Evolutionary conservation across 2,329 filamentous ascomycete genomes (phyloP).

Genomic region (Elsinoe ampelina): DNA sequence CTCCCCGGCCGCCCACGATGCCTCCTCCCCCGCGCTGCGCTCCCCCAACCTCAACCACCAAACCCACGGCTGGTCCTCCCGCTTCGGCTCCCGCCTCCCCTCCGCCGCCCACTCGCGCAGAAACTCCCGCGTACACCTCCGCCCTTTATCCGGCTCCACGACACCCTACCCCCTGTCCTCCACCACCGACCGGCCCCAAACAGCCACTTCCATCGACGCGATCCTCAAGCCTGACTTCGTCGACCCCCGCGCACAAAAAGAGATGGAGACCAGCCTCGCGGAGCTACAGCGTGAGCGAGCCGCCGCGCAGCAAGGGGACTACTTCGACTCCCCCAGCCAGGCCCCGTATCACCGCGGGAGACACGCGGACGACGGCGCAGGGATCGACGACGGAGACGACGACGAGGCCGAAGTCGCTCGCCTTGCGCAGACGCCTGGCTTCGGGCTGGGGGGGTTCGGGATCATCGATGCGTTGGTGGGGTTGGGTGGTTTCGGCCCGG

Average conservation of each 20-base stretch:
- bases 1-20: constrained; percentile 21
- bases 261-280: constrained; percentile 2
- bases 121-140: constrained; percentile 1
- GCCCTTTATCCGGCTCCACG: neutral
- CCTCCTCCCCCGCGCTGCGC: constrained; percentile 28
- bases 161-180: constrained; percentile 4
- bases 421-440: constrained; percentile 42
- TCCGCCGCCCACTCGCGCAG: constrained; percentile 14
- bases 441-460: constrained; percentile 43
- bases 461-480: constrained; percentile 44
- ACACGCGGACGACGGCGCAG: neutral
- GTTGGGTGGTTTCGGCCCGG: constrained; percentile 43
- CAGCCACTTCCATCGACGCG: constrained; percentile 12
- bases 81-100: constrained; percentile 16
- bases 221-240: constrained; percentile 39
- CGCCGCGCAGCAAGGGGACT: constrained; percentile 28
- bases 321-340: neutral
- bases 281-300: neutral
- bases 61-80: constrained; percentile 16
- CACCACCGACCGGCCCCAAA: neutral
- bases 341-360: neutral
- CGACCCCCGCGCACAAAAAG: constrained; percentile 22
- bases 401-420: constrained; percentile 46
- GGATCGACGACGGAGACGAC: neutral
- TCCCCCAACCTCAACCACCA: constrained; percentile 1